Conservation (phyloP, 352 stramenopile genomes). For the Phytophthora chlamydospora region DNA sequence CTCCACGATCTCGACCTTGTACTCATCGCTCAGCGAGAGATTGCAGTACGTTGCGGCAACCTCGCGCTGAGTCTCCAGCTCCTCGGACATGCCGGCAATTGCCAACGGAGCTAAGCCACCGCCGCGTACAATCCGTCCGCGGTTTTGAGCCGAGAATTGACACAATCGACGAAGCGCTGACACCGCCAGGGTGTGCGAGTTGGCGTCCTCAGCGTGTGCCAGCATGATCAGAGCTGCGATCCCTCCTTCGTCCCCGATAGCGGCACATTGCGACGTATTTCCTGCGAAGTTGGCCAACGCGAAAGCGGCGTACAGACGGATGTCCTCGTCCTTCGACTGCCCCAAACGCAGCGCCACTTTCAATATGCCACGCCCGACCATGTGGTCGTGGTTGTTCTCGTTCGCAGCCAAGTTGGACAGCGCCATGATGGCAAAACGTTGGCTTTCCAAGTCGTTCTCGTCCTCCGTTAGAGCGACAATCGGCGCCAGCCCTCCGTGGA, state of each 20-base stretch:
- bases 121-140: slow-evolving; percentile 84
- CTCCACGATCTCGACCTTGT: slow-evolving; percentile 91
- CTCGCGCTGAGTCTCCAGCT: slow-evolving; percentile 95
- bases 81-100: slow-evolving; percentile 81
- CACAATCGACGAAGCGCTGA: slow-evolving; percentile 93
- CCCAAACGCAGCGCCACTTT: slow-evolving; percentile 80
- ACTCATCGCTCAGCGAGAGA: slow-evolving; percentile 92
- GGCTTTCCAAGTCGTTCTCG: slow-evolving; percentile 76
- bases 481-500: slow-evolving; percentile 91
- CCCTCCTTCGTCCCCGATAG: slow-evolving; percentile 92
- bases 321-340: slow-evolving; percentile 77
- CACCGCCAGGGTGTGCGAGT: slow-evolving; percentile 92
- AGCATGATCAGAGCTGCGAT: slow-evolving; percentile 92
- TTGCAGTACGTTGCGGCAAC: slow-evolving; percentile 95
- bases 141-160: slow-evolving; percentile 89
- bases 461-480: slow-evolving; percentile 84
- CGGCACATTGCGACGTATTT: slow-evolving; percentile 85
- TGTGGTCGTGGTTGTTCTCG: slow-evolving; percentile 92
- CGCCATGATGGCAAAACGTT: slow-evolving; percentile 94
- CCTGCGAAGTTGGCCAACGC: slow-evolving; percentile 93
- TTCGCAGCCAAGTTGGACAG: slow-evolving; percentile 95
- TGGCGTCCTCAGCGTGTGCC: slow-evolving; percentile 85
- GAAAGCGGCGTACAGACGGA: slow-evolving; percentile 92
- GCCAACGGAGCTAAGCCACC: slow-evolving; percentile 88
- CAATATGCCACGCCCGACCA: slow-evolving; percentile 90